A percentile compares a stretch with the other conserved stretches of the same genome.
Conservation (phyloP, 257 asterid species). For the Mentha longifolia region DNA sequence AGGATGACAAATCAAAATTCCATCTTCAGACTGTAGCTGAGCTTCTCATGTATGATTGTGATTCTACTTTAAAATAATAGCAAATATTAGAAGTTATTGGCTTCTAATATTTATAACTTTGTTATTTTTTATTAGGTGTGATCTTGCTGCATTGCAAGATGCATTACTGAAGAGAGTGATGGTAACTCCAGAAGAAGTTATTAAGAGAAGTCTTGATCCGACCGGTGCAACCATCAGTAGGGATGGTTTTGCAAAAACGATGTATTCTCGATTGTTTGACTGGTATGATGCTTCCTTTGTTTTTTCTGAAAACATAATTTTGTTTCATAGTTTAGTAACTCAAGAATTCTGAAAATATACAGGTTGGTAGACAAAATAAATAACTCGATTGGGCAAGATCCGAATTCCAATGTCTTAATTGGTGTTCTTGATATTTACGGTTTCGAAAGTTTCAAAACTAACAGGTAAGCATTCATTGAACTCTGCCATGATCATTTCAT, state of each 20-base stretch:
- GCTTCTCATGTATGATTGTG: slow-evolving; percentile 74
- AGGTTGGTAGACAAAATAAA: slow-evolving; percentile 98
- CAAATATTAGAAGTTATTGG: slow-evolving; percentile 20
- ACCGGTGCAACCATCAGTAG: slow-evolving; percentile 80
- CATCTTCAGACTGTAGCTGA: slow-evolving; percentile 89
- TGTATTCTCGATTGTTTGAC: slow-evolving; percentile 92
- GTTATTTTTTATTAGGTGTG: slow-evolving; percentile 61
- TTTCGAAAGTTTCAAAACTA: slow-evolving; percentile 90
- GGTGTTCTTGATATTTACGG: slow-evolving; percentile 99
- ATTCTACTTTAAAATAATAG: slow-evolving; percentile 22
- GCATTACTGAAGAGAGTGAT: slow-evolving; percentile 92
- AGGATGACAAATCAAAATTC: slow-evolving; percentile 88
- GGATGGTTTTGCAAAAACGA: slow-evolving; percentile 91
- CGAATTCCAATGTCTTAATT: slow-evolving; percentile 72
- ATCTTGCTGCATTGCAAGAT: slow-evolving; percentile 72
- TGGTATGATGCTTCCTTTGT: slow-evolving; percentile 54
- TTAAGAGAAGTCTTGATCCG: slow-evolving; percentile 98
- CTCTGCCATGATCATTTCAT: slow-evolving; percentile 15
- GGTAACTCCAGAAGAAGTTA: slow-evolving; percentile 99
- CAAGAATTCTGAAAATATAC: slow-evolving; percentile 32
- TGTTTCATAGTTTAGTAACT: slow-evolving; percentile 31
- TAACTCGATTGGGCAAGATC: slow-evolving; percentile 91
- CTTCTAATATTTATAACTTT: slow-evolving; percentile 31
- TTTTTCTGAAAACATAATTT: slow-evolving; percentile 11
- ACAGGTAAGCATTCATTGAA: slow-evolving; percentile 62